These are phyloP conservation scores for Bimuria novae-zelandiae DNA, from an alignment of 2,329 filamentous ascomycete species.

Conservation along the genomic window DNA sequence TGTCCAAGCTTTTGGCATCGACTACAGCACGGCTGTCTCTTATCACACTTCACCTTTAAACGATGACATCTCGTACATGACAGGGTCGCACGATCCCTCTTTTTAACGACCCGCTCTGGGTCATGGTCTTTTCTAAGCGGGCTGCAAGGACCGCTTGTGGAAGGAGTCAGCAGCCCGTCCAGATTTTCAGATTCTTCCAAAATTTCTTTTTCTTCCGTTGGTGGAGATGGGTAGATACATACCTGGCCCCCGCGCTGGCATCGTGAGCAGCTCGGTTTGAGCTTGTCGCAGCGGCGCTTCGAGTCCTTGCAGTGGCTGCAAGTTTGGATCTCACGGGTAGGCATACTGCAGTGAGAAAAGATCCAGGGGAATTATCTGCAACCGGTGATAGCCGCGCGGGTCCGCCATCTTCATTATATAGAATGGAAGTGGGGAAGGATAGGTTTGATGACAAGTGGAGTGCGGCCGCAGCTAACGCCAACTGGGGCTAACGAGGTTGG, in stretches of 20 bases:
- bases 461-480: not conserved
- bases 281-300: slow-evolving; percentile 4
- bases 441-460: not conserved
- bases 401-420: slow-evolving; percentile 1
- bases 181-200: not conserved
- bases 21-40: slow-evolving; percentile 21
- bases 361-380: too few species aligned
- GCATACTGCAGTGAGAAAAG: not conserved
- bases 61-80: slow-evolving; percentile 30
- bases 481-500: not conserved
- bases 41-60: slow-evolving; percentile 29
- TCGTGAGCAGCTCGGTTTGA: slow-evolving; percentile 1
- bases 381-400: not conserved
- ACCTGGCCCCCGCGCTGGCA: not conserved
- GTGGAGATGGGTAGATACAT: not conserved
- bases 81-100: slow-evolving; percentile 20
- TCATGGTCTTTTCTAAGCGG: not conserved
- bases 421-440: too few species aligned
- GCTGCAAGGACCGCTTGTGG: not conserved
- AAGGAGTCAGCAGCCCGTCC: not conserved
- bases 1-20: slow-evolving; percentile 23
- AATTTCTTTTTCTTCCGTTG: not conserved
- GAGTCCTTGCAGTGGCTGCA: slow-evolving; percentile 3
- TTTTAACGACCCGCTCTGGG: slow-evolving; percentile 8
- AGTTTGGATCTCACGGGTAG: not conserved